Base-by-base conservation (phyloP, 202 grass and related monocot species). In the Dendrocalamus latiflorus region DNA sequence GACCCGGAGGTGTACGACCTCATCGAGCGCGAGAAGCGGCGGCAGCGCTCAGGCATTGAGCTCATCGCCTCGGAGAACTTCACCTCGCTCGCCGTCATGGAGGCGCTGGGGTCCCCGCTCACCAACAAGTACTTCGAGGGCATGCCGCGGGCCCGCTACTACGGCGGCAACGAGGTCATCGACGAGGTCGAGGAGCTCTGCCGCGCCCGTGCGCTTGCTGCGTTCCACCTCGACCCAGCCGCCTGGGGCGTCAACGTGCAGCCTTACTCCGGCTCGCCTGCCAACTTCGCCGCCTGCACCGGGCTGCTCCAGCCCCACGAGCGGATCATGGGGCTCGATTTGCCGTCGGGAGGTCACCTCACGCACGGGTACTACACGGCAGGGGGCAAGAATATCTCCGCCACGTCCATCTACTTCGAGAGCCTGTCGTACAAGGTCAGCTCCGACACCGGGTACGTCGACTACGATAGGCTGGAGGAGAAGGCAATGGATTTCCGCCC, bases 51-150 rank as follows among this genome's bases (percentile, higher is more conserved):
- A 53, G 89, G 92, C 21, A 85, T 94, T 79, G 92, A 94, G 81
- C 87, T 94, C 22, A 83, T 94, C 24, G 87, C 92, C 1, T 94
- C 92, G 15, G 89, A 94, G 83, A 94, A 94, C 63, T 94, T 91
- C 77, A 88, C 84, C 47, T 94, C 87, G 57, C 81, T 44, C 45
- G 81, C 84, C 15, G 89, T 91, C 36, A 88, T 94, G 10, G 81
- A 94, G 61, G 89, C 92, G 30, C 81, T 94, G 10, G 92, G 92
- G 1, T 88, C 87, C 62, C 87, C 84, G 55, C 81, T 94, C 34
- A 91, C 92, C 17, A 91, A 94, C 89, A 94, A 91, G 81, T 94
- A 94, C 74, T 91, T 87, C 21, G 89, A 94, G 87, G 92, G 92
- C 5, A 84, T 89, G 50, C 87, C 89, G 0, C 81, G 89, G 24